A percentile compares a stretch with the other conserved stretches of the same genome.
Evolutionary conservation across 2,329 filamentous ascomycete species (phyloP).

Genomic region (Podosphaera xanthii): DNA sequence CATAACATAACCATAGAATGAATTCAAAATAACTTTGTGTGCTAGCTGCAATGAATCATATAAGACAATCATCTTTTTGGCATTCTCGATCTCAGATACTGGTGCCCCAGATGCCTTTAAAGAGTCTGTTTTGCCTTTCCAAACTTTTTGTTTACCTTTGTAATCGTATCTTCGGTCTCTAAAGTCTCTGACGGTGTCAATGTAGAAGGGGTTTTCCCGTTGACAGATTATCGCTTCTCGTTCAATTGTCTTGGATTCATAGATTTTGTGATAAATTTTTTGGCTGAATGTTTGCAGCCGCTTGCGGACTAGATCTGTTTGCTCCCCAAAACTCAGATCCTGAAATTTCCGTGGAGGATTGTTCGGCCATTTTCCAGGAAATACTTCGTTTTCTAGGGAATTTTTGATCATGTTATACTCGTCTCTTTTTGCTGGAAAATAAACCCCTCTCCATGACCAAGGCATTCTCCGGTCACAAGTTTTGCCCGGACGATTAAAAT

Average conservation of each 20-base stretch:
- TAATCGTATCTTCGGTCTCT: slow-evolving; percentile 95
- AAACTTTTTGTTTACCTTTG: slow-evolving; percentile 93
- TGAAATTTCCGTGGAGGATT: slow-evolving; percentile 52
- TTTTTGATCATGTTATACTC: slow-evolving; percentile 99
- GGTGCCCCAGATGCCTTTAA: slow-evolving; percentile 65
- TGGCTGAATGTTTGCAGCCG: slow-evolving; percentile 82
- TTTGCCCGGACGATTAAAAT: slow-evolving; percentile 94
- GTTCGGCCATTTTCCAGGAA: slow-evolving; percentile 57
- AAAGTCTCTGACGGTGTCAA: slow-evolving; percentile 87
- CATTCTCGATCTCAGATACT: slow-evolving; percentile 59
- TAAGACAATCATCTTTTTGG: slow-evolving; percentile 95
- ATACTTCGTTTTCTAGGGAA: slow-evolving; percentile 75
- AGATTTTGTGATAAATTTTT: slow-evolving; percentile 98
- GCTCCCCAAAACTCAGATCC: slow-evolving; percentile 62
- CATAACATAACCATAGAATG: slow-evolving; percentile 99
- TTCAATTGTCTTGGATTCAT: slow-evolving; percentile 78
- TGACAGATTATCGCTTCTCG: slow-evolving; percentile 96
- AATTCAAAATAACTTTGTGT: slow-evolving; percentile 97
- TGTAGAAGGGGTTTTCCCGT: slow-evolving; percentile 93
- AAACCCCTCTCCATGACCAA: slow-evolving; percentile 97
- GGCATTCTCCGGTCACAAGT: slow-evolving; percentile 86
- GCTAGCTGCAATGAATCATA: slow-evolving; percentile 92
- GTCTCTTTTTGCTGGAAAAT: slow-evolving; percentile 81
- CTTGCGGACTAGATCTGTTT: slow-evolving; percentile 60
- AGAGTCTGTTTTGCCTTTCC: slow-evolving; percentile 87